phyloP scores from a whole-genome alignment of 169 alveolate species.

The Toxoplasma gondii region DNA sequence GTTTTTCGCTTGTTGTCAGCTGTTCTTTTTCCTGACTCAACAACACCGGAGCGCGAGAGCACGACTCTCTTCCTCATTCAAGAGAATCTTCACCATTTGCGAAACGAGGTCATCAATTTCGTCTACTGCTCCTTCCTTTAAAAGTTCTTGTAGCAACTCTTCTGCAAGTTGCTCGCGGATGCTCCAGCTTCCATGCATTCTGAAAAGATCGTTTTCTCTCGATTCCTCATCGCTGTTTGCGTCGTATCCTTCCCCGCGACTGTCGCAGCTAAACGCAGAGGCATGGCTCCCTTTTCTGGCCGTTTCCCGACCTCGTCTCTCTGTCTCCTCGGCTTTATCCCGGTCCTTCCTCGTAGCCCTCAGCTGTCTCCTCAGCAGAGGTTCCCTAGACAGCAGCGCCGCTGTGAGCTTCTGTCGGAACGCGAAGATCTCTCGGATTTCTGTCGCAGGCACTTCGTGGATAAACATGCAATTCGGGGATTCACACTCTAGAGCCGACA shows the following conservation, averaged over 20 bases:
- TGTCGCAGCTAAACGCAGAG: not conserved
- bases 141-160: not conserved
- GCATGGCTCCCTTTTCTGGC: too few species aligned
- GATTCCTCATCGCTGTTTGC: not conserved
- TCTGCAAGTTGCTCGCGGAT: not conserved
- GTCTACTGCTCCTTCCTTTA: not conserved
- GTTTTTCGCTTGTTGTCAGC: too few species aligned
- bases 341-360: not conserved
- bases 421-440: not conserved
- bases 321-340: too few species aligned
- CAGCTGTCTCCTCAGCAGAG: constrained; percentile 29
- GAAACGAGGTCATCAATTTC: not conserved
- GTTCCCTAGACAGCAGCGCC: not conserved
- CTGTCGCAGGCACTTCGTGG: not conserved
- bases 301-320: too few species aligned
- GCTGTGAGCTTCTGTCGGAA: not conserved
- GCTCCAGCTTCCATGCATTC: constrained; percentile 13
- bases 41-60: not conserved
- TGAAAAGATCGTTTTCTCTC: not conserved
- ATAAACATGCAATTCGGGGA: too few species aligned
- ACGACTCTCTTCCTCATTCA: not conserved
- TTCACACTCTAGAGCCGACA: too few species aligned
- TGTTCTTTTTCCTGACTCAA: too few species aligned
- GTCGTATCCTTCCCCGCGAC: not conserved
- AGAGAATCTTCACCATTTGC: not conserved